A percentile compares a stretch with the other conserved stretches of the same genome.
These are phyloP conservation scores for Cryphonectria japonica DNA, from an alignment of 2,329 filamentous ascomycete species.

Conservation along the genomic window DNA sequence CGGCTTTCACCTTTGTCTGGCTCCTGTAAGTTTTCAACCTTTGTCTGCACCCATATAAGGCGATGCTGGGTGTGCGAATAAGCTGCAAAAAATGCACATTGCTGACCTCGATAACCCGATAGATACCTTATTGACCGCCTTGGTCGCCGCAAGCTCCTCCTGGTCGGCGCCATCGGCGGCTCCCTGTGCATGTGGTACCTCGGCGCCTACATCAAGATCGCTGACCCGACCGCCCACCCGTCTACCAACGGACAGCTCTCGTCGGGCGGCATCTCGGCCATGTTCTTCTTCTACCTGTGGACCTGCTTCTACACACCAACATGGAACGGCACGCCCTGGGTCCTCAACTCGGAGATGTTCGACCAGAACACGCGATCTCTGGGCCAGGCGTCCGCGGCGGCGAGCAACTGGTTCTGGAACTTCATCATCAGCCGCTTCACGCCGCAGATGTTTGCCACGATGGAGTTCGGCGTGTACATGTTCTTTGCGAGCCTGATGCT, in stretches of 20 bases:
- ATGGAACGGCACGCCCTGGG: slow-evolving; percentile 78
- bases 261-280: slow-evolving; percentile 58
- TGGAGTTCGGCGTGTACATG: slow-evolving; percentile 69
- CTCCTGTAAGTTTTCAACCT: slow-evolving; percentile 60
- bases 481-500: slow-evolving; percentile 70
- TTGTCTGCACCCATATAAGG: slow-evolving; percentile 29
- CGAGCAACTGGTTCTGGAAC: slow-evolving; percentile 75
- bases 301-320: slow-evolving; percentile 72
- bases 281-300: slow-evolving; percentile 77
- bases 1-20: slow-evolving; percentile 69
- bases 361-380: slow-evolving; percentile 70
- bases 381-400: slow-evolving; percentile 72
- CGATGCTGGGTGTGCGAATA: no score
- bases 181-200: slow-evolving; percentile 68
- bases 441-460: slow-evolving; percentile 63
- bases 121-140: slow-evolving; percentile 65
- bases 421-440: slow-evolving; percentile 72
- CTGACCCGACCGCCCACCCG: slow-evolving; percentile 42
- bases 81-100: no score
- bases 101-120: not conserved
- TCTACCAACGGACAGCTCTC: slow-evolving; percentile 36
- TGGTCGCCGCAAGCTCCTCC: slow-evolving; percentile 60
- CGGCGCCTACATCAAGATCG: slow-evolving; percentile 61
- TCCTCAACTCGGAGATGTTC: slow-evolving; percentile 77
- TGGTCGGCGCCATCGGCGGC: slow-evolving; percentile 64